phyloP scores from a whole-genome alignment of 176 grass and related monocot genomes.

The Elaeis guineensis region DNA sequence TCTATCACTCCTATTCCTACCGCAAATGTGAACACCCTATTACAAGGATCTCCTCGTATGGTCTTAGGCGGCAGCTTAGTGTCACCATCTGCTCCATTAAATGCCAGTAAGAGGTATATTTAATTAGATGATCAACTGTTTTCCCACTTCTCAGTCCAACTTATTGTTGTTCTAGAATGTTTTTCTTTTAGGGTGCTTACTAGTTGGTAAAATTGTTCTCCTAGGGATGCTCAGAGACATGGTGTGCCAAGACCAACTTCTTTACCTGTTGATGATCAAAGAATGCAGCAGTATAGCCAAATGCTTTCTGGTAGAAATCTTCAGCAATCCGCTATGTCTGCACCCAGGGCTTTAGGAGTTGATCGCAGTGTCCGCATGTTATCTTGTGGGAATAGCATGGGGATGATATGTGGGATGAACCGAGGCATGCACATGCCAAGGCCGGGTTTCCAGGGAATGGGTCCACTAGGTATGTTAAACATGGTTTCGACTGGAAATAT shows the following conservation, averaged over 20 bases:
- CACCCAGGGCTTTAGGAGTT: constrained; percentile 55
- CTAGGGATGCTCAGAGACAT: constrained; percentile 61
- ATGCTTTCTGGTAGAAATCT: constrained; percentile 67
- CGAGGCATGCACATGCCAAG: constrained; percentile 42
- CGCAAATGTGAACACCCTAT: constrained; percentile 47
- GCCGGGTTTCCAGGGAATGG: constrained; percentile 55
- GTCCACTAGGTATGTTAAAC: constrained; percentile 58
- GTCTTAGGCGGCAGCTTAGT: constrained; percentile 45
- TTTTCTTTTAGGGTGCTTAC: neutral
- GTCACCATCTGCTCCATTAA: constrained; percentile 45
- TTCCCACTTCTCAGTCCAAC: too few species aligned
- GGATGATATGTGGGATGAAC: constrained; percentile 63
- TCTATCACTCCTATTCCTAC: constrained; percentile 49
- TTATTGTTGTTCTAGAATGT: too few species aligned
- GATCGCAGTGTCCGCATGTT: constrained; percentile 67
- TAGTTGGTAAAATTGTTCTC: constrained; percentile 16
- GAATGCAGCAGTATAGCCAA: constrained; percentile 65
- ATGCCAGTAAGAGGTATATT: constrained; percentile 60
- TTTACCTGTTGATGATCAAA: constrained; percentile 52
- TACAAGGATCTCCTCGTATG: constrained; percentile 70
- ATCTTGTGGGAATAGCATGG: constrained; percentile 43
- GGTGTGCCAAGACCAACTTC: constrained; percentile 47
- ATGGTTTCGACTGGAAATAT: constrained; percentile 62
- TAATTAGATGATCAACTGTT: neutral
- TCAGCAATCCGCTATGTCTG: constrained; percentile 59